Conservation (phyloP, 2,329 filamentous ascomycete genomes). For the Exutisphaerella laricina region DNA sequence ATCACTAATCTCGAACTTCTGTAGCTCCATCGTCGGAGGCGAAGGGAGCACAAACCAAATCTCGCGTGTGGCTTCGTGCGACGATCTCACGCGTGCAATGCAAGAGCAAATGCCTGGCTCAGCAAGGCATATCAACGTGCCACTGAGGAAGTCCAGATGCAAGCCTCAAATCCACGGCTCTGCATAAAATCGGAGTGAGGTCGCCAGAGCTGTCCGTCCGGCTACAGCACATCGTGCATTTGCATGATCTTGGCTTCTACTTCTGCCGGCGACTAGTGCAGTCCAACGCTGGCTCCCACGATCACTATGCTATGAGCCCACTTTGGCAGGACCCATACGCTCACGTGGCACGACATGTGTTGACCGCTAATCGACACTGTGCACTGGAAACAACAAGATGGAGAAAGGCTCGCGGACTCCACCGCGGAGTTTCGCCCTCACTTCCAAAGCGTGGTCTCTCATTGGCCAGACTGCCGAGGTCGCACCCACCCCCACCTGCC, state of each 20-base stretch:
- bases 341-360: no score
- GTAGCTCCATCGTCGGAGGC: slow-evolving; percentile 21
- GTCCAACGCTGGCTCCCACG: no score
- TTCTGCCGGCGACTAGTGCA: no score
- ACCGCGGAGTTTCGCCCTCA: no score
- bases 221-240: slow-evolving; percentile 6
- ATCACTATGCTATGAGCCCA: no score
- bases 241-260: slow-evolving; percentile 1
- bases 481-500: background rate
- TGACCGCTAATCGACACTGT: no score
- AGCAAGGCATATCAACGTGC: slow-evolving; percentile 1
- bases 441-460: no score
- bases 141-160: slow-evolving; percentile 3
- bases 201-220: slow-evolving; percentile 1
- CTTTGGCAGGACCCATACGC: no score
- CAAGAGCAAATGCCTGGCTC: no score
- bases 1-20: slow-evolving; percentile 31
- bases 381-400: no score
- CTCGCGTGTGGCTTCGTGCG: slow-evolving; percentile 2
- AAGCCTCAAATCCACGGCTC: background rate
- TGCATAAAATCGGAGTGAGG: slow-evolving; percentile 7
- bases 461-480: background rate
- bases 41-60: slow-evolving; percentile 10
- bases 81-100: no score
- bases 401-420: no score